A percentile compares a stretch with the other conserved stretches of the same genome.
These are phyloP conservation scores for Penicillium paxilli DNA, from an alignment of 495 filamentous ascomycete genomes.

Conservation along the genomic window DNA sequence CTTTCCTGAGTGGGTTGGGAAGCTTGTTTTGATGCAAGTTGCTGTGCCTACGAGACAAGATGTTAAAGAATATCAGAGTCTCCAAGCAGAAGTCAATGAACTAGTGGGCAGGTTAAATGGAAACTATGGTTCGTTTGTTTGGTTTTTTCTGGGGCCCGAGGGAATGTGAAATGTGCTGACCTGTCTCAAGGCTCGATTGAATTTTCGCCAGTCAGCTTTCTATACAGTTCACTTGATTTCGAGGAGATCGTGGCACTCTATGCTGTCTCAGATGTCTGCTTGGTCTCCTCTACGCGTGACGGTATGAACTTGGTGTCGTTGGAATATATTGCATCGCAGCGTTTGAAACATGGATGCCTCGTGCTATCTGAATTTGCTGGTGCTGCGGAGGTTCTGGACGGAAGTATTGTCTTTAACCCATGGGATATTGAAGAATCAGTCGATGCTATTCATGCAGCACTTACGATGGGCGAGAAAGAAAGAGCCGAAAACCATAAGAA, in stretches of 20 bases:
- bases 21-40: conserved; percentile 93
- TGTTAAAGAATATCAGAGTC: conserved; percentile 95
- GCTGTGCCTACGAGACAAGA: conserved; percentile 91
- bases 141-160: conserved; percentile 60
- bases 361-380: conserved; percentile 95
- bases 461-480: conserved; percentile 87
- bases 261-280: conserved; percentile 87
- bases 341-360: conserved; percentile 83
- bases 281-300: conserved; percentile 94
- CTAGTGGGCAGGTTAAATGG: conserved; percentile 93
- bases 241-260: conserved; percentile 95
- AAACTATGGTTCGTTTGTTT: conserved; percentile 65
- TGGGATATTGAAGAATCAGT: conserved; percentile 97
- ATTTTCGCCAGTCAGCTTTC: too few relatives aligned
- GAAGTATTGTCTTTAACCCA: conserved; percentile 89
- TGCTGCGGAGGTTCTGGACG: conserved; percentile 88
- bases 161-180: conserved; percentile 98
- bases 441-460: conserved; percentile 85
- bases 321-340: conserved; percentile 93
- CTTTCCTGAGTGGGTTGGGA: conserved; percentile 95
- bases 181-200: too few relatives aligned
- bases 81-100: conserved; percentile 90
- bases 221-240: conserved; percentile 90
- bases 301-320: conserved; percentile 98
- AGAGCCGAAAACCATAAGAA: conserved; percentile 74